These are phyloP conservation scores for Aspergillus sp. DNA, from an alignment of 2,329 filamentous ascomycete species.

Conservation along the genomic window DNA sequence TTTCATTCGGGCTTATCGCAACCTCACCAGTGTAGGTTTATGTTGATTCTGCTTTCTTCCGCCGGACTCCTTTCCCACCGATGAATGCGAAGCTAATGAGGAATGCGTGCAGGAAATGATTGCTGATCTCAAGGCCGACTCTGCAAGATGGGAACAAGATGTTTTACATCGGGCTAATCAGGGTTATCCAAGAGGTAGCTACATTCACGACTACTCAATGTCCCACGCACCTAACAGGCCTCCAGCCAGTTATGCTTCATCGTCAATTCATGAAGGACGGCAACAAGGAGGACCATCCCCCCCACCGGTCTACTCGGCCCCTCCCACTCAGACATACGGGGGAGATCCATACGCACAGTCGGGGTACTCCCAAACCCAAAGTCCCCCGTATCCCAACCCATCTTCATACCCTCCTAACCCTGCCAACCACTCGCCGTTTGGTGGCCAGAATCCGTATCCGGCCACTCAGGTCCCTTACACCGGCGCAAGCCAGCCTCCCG, in stretches of 20 bases:
- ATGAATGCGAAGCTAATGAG: slow-evolving; percentile 20
- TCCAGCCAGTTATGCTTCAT: slow-evolving; percentile 36
- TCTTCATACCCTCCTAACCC: slow-evolving; percentile 32
- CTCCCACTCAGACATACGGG: slow-evolving; percentile 34
- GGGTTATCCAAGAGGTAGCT: slow-evolving; percentile 43
- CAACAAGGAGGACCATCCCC: slow-evolving; percentile 39
- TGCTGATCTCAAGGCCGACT: slow-evolving; percentile 54
- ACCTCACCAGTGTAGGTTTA: slow-evolving; percentile 70
- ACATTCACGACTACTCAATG: slow-evolving; percentile 37
- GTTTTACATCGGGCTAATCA: slow-evolving; percentile 39
- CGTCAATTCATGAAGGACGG: slow-evolving; percentile 39
- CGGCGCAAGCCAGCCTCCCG: slow-evolving; percentile 35
- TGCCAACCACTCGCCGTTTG: slow-evolving; percentile 35
- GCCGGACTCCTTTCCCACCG: background rate
- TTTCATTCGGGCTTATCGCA: slow-evolving; percentile 76
- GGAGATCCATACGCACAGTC: slow-evolving; percentile 33
- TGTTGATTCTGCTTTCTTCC: slow-evolving; percentile 10
- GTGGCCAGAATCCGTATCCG: slow-evolving; percentile 34
- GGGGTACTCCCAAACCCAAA: slow-evolving; percentile 32
- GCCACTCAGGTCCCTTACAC: slow-evolving; percentile 31
- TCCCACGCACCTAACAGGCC: slow-evolving; percentile 39
- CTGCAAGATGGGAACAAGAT: slow-evolving; percentile 50
- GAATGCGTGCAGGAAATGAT: slow-evolving; percentile 50
- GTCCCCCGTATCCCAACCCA: slow-evolving; percentile 32
- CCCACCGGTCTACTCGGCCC: slow-evolving; percentile 33